These are phyloP conservation scores for Rhodocollybia butyracea DNA, from an alignment of 768 basidiomycete species.

Conservation along the genomic window DNA sequence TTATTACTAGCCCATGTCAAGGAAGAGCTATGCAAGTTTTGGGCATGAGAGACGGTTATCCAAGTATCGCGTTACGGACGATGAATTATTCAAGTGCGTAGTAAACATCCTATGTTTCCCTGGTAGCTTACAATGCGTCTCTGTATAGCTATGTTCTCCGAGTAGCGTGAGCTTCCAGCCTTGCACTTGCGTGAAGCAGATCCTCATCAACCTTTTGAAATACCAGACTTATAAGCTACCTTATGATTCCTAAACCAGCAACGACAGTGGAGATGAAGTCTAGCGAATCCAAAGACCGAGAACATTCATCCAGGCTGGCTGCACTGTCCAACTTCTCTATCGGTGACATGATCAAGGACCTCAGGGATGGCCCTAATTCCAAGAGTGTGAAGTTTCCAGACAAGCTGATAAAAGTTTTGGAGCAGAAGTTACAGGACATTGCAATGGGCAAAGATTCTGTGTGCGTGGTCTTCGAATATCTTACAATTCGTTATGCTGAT, in stretches of 20 bases:
- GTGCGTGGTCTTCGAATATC: slow-evolving; percentile 48
- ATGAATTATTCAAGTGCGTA: slow-evolving; percentile 81
- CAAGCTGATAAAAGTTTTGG: slow-evolving; percentile 87
- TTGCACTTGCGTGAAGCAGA: slow-evolving; percentile 10
- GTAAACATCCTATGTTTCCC: slow-evolving; percentile 15
- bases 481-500: slow-evolving; percentile 1
- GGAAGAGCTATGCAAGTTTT: slow-evolving; percentile 70
- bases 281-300: slow-evolving; percentile 50
- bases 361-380: slow-evolving; percentile 55
- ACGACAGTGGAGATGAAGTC: slow-evolving; percentile 23
- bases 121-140: slow-evolving; percentile 11
- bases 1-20: slow-evolving; percentile 48
- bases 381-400: slow-evolving; percentile 93
- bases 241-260: slow-evolving; percentile 58
- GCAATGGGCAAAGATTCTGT: slow-evolving; percentile 89
- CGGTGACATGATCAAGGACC: slow-evolving; percentile 79
- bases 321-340: slow-evolving; percentile 68
- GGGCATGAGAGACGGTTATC: slow-evolving; percentile 71
- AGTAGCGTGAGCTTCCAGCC: slow-evolving; percentile 63
- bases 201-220: slow-evolving; percentile 1
- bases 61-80: slow-evolving; percentile 76
- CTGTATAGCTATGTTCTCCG: slow-evolving; percentile 69
- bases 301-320: slow-evolving; percentile 66
- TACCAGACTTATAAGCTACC: slow-evolving; percentile 66
- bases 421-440: slow-evolving; percentile 86